These are phyloP conservation scores for Trichophyton verrucosum DNA, from an alignment of 2,329 filamentous ascomycete species.

Conservation along the genomic window DNA sequence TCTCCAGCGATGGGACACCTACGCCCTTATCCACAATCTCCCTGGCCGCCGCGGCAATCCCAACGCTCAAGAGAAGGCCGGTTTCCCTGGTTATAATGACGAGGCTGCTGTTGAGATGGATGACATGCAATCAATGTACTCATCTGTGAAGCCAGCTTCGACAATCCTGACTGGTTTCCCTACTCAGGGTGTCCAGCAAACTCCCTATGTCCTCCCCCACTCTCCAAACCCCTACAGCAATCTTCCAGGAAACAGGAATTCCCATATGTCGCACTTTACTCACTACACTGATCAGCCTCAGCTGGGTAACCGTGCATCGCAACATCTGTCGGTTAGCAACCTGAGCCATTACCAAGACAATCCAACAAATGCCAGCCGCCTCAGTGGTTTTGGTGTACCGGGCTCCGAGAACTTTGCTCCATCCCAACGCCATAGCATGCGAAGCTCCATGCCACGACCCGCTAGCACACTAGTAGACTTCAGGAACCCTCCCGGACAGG, in stretches of 20 bases:
- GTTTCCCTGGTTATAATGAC: constrained; percentile 54
- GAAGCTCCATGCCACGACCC: constrained; percentile 44
- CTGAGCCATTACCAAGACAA: constrained; percentile 37
- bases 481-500: constrained; percentile 41
- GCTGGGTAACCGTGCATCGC: constrained; percentile 29
- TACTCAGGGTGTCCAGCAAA: constrained; percentile 42
- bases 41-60: constrained; percentile 70
- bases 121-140: constrained; percentile 94
- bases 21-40: constrained; percentile 72
- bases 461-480: constrained; percentile 46
- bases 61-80: constrained; percentile 49
- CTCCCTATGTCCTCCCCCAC: constrained; percentile 67
- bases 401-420: constrained; percentile 31
- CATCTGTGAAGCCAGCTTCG: constrained; percentile 71
- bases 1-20: constrained; percentile 94
- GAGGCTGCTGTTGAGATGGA: constrained; percentile 82
- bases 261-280: constrained; percentile 56
- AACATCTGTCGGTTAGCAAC: constrained; percentile 50
- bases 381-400: constrained; percentile 33
- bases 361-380: constrained; percentile 32
- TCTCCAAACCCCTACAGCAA: constrained; percentile 61
- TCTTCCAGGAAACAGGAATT: constrained; percentile 44
- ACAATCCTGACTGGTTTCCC: constrained; percentile 80
- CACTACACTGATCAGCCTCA: constrained; percentile 51
- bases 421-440: constrained; percentile 25